A percentile compares a stretch with the other conserved stretches of the same genome.
Conservation (phyloP, 1,284 basidiomycete species). For the Cryptococcus hybrid region DNA sequence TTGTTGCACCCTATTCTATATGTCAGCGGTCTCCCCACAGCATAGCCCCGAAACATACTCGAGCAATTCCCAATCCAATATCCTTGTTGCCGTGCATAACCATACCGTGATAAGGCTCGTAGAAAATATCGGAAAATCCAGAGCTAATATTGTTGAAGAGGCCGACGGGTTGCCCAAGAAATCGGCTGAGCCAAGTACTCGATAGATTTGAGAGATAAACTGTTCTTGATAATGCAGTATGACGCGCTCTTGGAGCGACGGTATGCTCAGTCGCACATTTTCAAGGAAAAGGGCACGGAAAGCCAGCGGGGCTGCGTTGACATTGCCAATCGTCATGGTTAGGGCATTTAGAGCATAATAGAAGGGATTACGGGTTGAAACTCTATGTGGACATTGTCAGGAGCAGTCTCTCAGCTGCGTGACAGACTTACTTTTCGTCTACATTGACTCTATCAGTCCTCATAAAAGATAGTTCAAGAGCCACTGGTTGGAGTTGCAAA, state of each 20-base stretch:
- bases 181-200: slow-evolving; percentile 94
- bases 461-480: slow-evolving; percentile 94
- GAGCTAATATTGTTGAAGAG: slow-evolving; percentile 98
- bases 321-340: slow-evolving; percentile 95
- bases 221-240: slow-evolving; percentile 94
- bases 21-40: background rate
- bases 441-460: slow-evolving; percentile 89
- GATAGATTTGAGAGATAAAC: slow-evolving; percentile 89
- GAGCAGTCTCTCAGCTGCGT: slow-evolving; percentile 30
- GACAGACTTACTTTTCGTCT: slow-evolving; percentile 76
- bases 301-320: slow-evolving; percentile 95
- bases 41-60: slow-evolving; percentile 59
- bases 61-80: slow-evolving; percentile 94
- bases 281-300: slow-evolving; percentile 91
- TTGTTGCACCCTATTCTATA: slow-evolving; percentile 76
- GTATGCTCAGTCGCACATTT: slow-evolving; percentile 84
- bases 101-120: slow-evolving; percentile 96
- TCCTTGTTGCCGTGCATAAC: slow-evolving; percentile 97
- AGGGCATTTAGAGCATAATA: slow-evolving; percentile 94
- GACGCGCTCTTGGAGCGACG: slow-evolving; percentile 81
- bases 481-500: slow-evolving; percentile 94
- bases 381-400: slow-evolving; percentile 56
- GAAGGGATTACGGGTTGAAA: slow-evolving; percentile 76
- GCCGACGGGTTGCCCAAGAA: slow-evolving; percentile 73
- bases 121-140: slow-evolving; percentile 98